Base-by-base conservation (phyloP, 768 basidiomycete genomes). In the Filobasidium wieringae region DNA sequence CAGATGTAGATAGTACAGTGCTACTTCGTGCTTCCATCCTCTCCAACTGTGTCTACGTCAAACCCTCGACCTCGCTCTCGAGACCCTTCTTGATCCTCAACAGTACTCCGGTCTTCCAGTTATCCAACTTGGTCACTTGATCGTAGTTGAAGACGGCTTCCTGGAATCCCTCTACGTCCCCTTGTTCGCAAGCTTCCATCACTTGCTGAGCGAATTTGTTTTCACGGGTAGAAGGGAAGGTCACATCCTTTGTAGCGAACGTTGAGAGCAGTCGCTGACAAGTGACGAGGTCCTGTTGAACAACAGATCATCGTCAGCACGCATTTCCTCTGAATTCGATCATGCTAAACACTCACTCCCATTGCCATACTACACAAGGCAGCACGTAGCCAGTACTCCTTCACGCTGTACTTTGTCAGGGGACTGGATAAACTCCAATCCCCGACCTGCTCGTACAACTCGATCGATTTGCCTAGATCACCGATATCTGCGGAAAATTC, bases 321-420 rank as follows among this genome's bases (percentile, higher is more conserved):
- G 40, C 19, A 12, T 31, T 27, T 58, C 29, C 57, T 57, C 41
- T 15, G 1, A 29, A 3, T 11, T 63, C 58, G 30, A 26, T n/a
- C 33, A 37, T 54, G 12, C 34, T 27, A 41, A 17, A 1, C 11
- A 76, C 86, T 65, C 75, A 93, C 93, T 60, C 79, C 79, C 79
- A 85, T 84, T 7, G 91, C 93, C 55, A 96, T 77, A 15, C 86
- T 86, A 71, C 95, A 97, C 22, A 99, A 77, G 32, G 82, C 82
- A 2, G 90, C 80, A 66, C 84, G 80, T 33, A 97, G 78, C 89
- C 91, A 97, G 68, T 93, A 93, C 65, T 97, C 95, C 76, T 97
- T 96, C 65, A 96, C 95, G 61, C 87, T 90, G 77, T 96, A 99
- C 74, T 90, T 91, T n/a, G 95, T 97, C 65, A 97, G 76, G 8